phyloP scores from a whole-genome alignment of 1,284 basidiomycete genomes.

The Thecaphora thlaspeos region DNA sequence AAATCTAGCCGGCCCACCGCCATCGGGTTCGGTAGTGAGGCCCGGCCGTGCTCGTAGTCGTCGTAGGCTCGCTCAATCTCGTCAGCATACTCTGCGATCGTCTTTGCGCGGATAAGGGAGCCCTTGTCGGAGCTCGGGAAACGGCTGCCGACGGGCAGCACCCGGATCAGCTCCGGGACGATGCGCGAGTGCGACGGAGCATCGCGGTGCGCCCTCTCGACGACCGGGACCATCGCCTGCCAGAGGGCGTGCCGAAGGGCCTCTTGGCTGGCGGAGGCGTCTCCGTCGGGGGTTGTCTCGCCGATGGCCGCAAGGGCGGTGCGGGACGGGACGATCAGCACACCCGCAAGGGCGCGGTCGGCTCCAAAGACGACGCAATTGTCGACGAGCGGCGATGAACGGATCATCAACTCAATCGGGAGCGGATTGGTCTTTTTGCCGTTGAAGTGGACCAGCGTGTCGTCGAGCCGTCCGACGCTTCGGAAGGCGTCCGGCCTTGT shows the following conservation, averaged over 20 bases:
- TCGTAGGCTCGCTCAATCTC: constrained; percentile 22
- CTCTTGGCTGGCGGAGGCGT: background rate
- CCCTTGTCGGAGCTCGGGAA: constrained; percentile 32
- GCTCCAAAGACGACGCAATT: constrained; percentile 67
- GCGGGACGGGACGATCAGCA: constrained; percentile 65
- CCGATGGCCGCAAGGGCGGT: constrained; percentile 39
- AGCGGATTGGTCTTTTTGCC: constrained; percentile 46
- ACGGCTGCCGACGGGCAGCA: constrained; percentile 4
- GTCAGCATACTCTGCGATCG: constrained; percentile 10
- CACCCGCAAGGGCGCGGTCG: constrained; percentile 64
- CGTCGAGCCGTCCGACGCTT: constrained; percentile 67
- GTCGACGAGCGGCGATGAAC: constrained; percentile 53
- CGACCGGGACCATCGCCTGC: constrained; percentile 13
- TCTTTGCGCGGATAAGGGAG: constrained; percentile 18
- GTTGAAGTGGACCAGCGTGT: constrained; percentile 62
- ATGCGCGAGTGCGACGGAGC: constrained; percentile 30
- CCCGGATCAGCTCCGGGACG: constrained; percentile 26
- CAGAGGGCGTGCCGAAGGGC: constrained; percentile 20
- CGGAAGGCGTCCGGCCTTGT: constrained; percentile 61
- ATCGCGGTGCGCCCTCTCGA: constrained; percentile 19
- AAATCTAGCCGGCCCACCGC: too few species aligned
- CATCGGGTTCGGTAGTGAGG: constrained; percentile 10
- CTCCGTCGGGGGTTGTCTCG: too few species aligned
- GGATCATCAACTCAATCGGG: constrained; percentile 35
- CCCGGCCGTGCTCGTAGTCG: constrained; percentile 24